Evolutionary conservation across 805 yeast species (phyloP).

Genomic region (Candida michaelii): DNA sequence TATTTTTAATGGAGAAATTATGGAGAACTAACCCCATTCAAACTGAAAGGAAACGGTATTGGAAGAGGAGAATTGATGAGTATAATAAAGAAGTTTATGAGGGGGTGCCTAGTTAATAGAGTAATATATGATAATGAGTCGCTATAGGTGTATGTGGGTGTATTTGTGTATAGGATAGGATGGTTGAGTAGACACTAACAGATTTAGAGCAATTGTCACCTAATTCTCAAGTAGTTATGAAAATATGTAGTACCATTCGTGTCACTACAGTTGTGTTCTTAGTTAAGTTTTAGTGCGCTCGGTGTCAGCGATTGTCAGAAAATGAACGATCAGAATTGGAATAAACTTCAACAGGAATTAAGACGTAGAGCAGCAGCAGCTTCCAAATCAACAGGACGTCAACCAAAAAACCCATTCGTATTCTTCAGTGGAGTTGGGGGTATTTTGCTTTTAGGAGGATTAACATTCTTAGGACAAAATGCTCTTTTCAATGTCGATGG

Average conservation of each 20-base stretch:
- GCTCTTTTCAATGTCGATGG: slow-evolving; percentile 78
- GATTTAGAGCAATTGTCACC: too few species aligned
- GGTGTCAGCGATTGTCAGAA: slow-evolving; percentile 1
- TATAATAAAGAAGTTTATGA: slow-evolving; percentile 69
- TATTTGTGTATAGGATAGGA: too few species aligned
- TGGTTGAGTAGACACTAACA: too few species aligned
- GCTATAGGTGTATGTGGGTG: too few species aligned
- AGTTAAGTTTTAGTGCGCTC: too few species aligned
- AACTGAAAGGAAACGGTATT: slow-evolving; percentile 59
- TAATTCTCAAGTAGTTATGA: too few species aligned
- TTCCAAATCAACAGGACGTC: slow-evolving; percentile 20
- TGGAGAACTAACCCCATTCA: slow-evolving; percentile 67
- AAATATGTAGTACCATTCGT: too few species aligned
- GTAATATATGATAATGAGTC: not conserved
- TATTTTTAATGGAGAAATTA: slow-evolving; percentile 53
- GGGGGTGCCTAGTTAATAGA: slow-evolving; percentile 73
- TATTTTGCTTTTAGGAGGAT: slow-evolving; percentile 39
- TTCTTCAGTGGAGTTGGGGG: slow-evolving; percentile 45
- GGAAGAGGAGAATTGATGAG: slow-evolving; percentile 58
- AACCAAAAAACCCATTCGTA: slow-evolving; percentile 37
- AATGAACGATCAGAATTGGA: slow-evolving; percentile 46
- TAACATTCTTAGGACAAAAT: slow-evolving; percentile 40
- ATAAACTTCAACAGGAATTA: slow-evolving; percentile 39
- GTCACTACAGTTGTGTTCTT: too few species aligned
- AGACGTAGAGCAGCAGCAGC: slow-evolving; percentile 39